These are phyloP conservation scores for Hygrophila difformis DNA, from an alignment of 257 asterid species.

Conservation along the genomic window DNA sequence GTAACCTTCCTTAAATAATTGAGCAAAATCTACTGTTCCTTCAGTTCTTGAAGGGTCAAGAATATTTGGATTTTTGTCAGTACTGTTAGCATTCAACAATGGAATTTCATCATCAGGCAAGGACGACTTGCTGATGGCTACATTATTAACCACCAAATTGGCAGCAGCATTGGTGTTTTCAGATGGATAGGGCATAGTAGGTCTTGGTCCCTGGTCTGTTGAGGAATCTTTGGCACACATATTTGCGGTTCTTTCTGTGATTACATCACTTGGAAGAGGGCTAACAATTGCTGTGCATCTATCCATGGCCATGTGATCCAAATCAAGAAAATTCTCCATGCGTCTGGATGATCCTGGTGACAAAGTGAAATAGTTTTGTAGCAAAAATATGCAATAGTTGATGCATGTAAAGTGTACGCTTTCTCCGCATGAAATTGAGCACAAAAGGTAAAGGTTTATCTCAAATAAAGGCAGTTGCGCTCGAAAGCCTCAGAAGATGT, in stretches of 20 bases:
- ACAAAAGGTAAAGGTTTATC: too few relatives aligned
- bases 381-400: not conserved
- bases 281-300: conserved; percentile 19
- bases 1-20: conserved; percentile 41
- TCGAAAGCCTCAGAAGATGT: not conserved
- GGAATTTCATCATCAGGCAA: conserved; percentile 18
- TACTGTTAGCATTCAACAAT: conserved; percentile 16
- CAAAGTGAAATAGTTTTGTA: conserved; percentile 1
- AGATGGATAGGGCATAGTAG: not conserved
- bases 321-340: conserved; percentile 41
- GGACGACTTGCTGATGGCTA: conserved; percentile 6
- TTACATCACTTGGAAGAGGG: conserved; percentile 17
- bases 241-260: conserved; percentile 18
- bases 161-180: too few relatives aligned
- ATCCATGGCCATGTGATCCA: conserved; percentile 36
- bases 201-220: conserved; percentile 17
- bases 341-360: conserved; percentile 47
- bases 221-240: conserved; percentile 12
- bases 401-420: not conserved
- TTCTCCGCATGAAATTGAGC: too few relatives aligned
- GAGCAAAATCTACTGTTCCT: conserved; percentile 28
- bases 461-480: too few relatives aligned
- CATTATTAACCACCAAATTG: conserved; percentile 7
- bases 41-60: conserved; percentile 13
- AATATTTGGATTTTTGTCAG: not conserved